Base-by-base conservation (phyloP, 2,329 filamentous ascomycete species). In the Pseudocercospora musae region DNA sequence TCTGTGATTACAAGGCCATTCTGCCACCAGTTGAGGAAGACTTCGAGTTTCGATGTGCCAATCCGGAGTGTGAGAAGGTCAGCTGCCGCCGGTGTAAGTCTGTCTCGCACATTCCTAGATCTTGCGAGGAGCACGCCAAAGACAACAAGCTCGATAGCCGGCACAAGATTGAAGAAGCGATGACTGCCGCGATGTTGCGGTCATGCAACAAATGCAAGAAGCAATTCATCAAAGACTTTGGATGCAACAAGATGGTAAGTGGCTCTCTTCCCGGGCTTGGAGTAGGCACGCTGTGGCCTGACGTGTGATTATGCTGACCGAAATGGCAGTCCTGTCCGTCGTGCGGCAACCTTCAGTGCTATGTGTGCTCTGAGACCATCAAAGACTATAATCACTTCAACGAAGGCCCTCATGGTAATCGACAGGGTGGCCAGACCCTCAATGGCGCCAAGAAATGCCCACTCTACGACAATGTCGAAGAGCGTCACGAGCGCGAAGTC, bases 1-100 rank as follows among this genome's bases (percentile, higher is more conserved):
- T 92, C 71, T 96, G 92, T 74, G 87, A 90, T 21, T 96, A 86
- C 78, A 91, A 90, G 46, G 89, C 87, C 33, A 89, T 92, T 62
- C 90, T 86, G 66, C 86, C 85, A 0, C 84, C 89, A 0, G 77
- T 89, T 1, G 85, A 89, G 18, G 77, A 85, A 18, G 83, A 94
- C 73, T 87, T 83, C 63, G 89, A 93, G 70, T 96, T 96, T 66
- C 80, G 81, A 3, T 96, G 92, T 75, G 79, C 84, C 57, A 88
- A 87, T 60, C 81, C 83, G 0, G 82, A 85, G 0, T 96, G 92
- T 72, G 78, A 78, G 64, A 81, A 82, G 62, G 74, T 75, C 49
- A 78, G 77, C 70, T 82, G 79, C 62, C 76, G 78, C 8, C 79
- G 88, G 1, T 96, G 92, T 76, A 82, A 84, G 31, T 77, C 81